These are phyloP conservation scores for Trichoderma aggressivum DNA, from an alignment of 2,329 filamentous ascomycete genomes.

Conservation along the genomic window DNA sequence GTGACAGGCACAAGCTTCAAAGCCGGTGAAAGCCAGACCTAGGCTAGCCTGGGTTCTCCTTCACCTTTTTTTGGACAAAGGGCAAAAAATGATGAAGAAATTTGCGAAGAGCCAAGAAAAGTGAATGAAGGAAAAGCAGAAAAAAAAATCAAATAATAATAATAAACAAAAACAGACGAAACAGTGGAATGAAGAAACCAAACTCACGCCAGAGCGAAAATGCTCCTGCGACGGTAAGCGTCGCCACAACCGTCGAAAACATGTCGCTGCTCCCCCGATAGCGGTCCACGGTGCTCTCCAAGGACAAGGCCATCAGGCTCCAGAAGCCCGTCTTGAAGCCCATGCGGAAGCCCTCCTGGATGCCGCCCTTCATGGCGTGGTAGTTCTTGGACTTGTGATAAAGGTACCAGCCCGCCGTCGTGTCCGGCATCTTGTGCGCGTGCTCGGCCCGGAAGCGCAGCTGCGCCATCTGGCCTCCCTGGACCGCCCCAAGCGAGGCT, in stretches of 20 bases:
- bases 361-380: constrained; percentile 70
- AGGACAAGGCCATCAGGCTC: constrained; percentile 69
- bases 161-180: neutral
- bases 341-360: constrained; percentile 75
- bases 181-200: neutral
- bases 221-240: constrained; percentile 75
- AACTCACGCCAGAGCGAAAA: constrained; percentile 81
- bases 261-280: constrained; percentile 69
- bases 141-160: neutral
- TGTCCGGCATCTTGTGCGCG: constrained; percentile 83
- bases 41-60: neutral
- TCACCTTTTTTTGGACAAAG: constrained; percentile 7
- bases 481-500: constrained; percentile 64
- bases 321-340: constrained; percentile 68
- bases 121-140: neutral
- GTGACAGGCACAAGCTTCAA: neutral
- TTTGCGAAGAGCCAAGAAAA: neutral
- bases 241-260: constrained; percentile 76
- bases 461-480: constrained; percentile 70
- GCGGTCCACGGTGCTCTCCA: constrained; percentile 74
- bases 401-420: constrained; percentile 88
- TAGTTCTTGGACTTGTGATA: constrained; percentile 99
- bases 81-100: neutral
- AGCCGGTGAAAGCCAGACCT: constrained; percentile 13
- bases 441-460: constrained; percentile 93